phyloP scores from a whole-genome alignment of 306 rosid species.

The Pyrus betulifolia region DNA sequence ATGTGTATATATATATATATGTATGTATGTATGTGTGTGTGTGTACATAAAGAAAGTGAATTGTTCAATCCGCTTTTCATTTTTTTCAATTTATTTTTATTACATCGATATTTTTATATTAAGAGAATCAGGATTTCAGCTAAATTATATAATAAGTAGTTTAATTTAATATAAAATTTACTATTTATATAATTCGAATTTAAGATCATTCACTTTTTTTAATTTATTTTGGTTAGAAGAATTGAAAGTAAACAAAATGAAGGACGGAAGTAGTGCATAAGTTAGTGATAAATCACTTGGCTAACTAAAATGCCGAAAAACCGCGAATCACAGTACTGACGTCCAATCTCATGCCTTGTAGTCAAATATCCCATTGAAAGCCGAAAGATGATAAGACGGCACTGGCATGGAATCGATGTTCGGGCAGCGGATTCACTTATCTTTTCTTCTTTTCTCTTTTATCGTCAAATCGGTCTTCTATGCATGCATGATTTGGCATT shows the following conservation, averaged over 20 bases:
- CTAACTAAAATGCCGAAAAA: background rate
- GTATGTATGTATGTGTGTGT: too few relatives aligned
- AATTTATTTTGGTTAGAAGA: too few relatives aligned
- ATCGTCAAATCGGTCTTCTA: background rate
- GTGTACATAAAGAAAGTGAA: too few relatives aligned
- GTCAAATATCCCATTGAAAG: background rate
- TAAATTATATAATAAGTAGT: too few relatives aligned
- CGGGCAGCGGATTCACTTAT: background rate
- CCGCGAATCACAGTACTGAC: background rate
- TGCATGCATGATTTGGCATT: background rate
- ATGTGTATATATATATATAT: too few relatives aligned
- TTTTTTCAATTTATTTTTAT: too few relatives aligned
- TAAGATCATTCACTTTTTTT: accelerated
- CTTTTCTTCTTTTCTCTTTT: background rate
- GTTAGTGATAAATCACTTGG: too few relatives aligned
- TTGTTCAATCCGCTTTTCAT: accelerated
- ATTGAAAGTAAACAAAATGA: too few relatives aligned
- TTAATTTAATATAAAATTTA: too few relatives aligned
- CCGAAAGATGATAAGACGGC: background rate
- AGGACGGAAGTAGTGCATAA: too few relatives aligned
- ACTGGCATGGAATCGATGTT: background rate
- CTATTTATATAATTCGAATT: accelerated
- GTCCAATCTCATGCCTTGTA: background rate
- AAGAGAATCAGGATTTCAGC: accelerated
- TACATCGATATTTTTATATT: too few relatives aligned